Base-by-base conservation (phyloP, 1,284 basidiomycete genomes). In the Phellopilus nigrolimitatus region DNA sequence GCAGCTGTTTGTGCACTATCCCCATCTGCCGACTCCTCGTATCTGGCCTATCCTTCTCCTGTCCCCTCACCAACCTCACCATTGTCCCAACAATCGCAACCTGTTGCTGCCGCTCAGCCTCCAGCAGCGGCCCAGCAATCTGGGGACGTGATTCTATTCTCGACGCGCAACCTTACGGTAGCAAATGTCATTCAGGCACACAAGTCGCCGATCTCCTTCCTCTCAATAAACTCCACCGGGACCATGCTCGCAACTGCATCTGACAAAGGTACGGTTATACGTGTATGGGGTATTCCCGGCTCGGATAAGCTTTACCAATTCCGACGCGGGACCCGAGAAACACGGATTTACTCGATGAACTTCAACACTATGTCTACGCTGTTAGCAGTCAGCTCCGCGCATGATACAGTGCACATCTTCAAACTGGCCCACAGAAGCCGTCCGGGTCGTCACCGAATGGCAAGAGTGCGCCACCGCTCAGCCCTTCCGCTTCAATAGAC, bases 321-420 rank as follows among this genome's bases (percentile, higher is more conserved):
- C 73, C 72, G 95, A 8, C 70, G 95, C 48, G 97, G 95, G 2
- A 88, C 88, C 31, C 78, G 93, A 41, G 88, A 90, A 55, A 84
- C 93, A 2, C 75, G 79, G 63, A 97, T 99, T 61, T 91, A 90
- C 63, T 89, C 84, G 40, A 89, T 99, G 69, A 92, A 87, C 60
- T 98, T 97, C 69, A 99, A 99, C 63, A 68, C 83, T 2, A 83
- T 91, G 31, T 84, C 82, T 15, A 88, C 84, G 2, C 67, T 99
- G 10, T 71, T 99, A 10, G 92, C 91, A 2, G 95, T 97, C 5
- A 90, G 86, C 61, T 88, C 83, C 6, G 95, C 94, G 57, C 91
- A 94, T 56, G 94, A 94, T 59, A 99, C 95, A 6, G 94, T 99
- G 30, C 97, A 99, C 68, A 88, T 99, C 46, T 99, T 97, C 74